These are phyloP conservation scores for Pleurotus ostreatus DNA, from an alignment of 768 basidiomycete species.

Conservation along the genomic window DNA sequence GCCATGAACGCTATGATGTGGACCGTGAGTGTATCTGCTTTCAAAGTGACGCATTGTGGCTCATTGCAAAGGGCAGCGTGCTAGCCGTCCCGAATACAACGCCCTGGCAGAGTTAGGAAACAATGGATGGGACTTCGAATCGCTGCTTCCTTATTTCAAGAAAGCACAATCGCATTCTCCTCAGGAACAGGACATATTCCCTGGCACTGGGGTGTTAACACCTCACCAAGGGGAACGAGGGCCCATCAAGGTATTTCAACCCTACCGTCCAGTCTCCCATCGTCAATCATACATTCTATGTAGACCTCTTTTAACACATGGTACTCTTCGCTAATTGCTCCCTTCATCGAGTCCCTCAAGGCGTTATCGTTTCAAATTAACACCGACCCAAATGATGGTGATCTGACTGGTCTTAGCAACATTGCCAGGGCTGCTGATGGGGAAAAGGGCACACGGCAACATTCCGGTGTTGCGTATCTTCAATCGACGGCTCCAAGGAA, in stretches of 20 bases:
- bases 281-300: neutral
- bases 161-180: conserved; percentile 7
- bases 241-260: conserved; percentile 11
- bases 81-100: conserved; percentile 14
- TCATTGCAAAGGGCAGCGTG: too few relatives aligned
- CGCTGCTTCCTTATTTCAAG: conserved; percentile 15
- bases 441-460: conserved; percentile 13
- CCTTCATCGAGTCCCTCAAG: neutral
- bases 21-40: too few relatives aligned
- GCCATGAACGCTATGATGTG: conserved; percentile 11
- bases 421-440: conserved; percentile 14
- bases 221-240: neutral
- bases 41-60: too few relatives aligned
- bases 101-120: conserved; percentile 19
- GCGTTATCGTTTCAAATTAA: conserved; percentile 7
- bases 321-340: conserved; percentile 1
- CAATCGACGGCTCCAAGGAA: conserved; percentile 12
- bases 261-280: too few relatives aligned
- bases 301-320: conserved; percentile 4
- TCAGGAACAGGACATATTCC: conserved; percentile 7
- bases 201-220: neutral
- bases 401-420: conserved; percentile 10
- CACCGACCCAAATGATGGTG: conserved; percentile 11
- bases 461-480: conserved; percentile 15
- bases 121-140: conserved; percentile 20